Base-by-base conservation (phyloP, 2,329 filamentous ascomycete species). In the Colletotrichum liaoningense region DNA sequence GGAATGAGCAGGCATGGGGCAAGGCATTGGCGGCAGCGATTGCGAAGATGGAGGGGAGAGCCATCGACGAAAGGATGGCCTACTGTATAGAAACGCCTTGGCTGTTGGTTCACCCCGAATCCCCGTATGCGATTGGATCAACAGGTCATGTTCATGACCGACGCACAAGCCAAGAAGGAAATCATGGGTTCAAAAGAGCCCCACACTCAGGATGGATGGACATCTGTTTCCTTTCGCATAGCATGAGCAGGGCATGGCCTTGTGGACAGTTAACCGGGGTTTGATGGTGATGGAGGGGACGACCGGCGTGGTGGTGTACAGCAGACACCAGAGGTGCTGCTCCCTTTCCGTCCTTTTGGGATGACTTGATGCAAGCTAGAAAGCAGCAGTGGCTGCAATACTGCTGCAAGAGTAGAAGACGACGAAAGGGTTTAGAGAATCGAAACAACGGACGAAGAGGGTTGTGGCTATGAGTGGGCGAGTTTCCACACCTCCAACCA, bases 101-200 rank as follows among this genome's bases (percentile, higher is more conserved):
- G 62, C 49, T 63, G 65, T 56, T 64, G 66, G 54, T 57, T 56
- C 42, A 26, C 52, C 56, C 60, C 46, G 57, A 63, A 52, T n/a
- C 42, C 30, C 33, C 54, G 22, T 62, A 46, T 55, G 58, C 54
- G 66, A 73, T 75, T 75, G 73, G 73, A 16, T 28, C 22, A n/a
- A 19, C n/a, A 22, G 24, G 57, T 69, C 54, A 52, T 62, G 65
- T 54, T 70, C 56, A 63, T 33, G 66, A 52, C 55, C 8, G 65
- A 62, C 49, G 65, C 69, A 70, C 60, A 63, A 42, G 69, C 62
- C 69, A 52, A 22, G 46, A 54, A 70, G 55, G 49, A 66, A 67
- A 75, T 75, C 69, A 75, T 75, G 74, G 74, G 59, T 69, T 75
- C 57, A 65, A 58, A 64, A 58, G 6, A 11, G 52, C 46, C 54